These are phyloP conservation scores for Neopestalotiopsis clavispora DNA, from an alignment of 2,329 filamentous ascomycete species.

Conservation along the genomic window DNA sequence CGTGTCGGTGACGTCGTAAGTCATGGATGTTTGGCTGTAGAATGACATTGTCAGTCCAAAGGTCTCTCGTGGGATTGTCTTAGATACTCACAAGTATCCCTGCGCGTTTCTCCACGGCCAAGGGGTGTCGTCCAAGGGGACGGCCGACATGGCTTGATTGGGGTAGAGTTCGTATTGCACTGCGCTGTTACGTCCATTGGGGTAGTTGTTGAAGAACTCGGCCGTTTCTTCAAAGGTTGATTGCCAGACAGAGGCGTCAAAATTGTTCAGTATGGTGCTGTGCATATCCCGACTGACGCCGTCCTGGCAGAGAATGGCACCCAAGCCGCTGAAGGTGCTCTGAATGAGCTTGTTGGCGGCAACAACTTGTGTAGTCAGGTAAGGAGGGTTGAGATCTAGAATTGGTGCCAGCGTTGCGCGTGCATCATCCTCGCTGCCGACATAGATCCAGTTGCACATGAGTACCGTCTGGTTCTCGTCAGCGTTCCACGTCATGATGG, in stretches of 20 bases:
- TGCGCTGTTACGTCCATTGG: not conserved
- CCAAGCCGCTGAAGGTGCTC: not conserved
- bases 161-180: not conserved
- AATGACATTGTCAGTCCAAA: not conserved
- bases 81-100: not conserved
- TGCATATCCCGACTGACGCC: not conserved
- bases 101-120: not conserved
- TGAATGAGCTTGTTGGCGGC: not conserved
- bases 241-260: not conserved
- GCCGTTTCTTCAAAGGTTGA: not conserved
- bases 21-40: not conserved
- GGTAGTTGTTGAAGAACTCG: not conserved
- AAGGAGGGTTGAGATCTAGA: not conserved
- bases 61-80: not conserved
- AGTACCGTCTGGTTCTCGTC: not conserved
- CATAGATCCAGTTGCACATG: not conserved
- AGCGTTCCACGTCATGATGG: too few relatives aligned
- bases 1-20: not conserved
- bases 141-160: not conserved
- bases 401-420: not conserved
- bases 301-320: not conserved
- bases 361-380: not conserved
- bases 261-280: not conserved
- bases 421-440: not conserved
- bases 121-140: not conserved